phyloP scores from a whole-genome alignment of 2,329 filamentous ascomycete genomes.

The Ceratocystis ficicola region DNA sequence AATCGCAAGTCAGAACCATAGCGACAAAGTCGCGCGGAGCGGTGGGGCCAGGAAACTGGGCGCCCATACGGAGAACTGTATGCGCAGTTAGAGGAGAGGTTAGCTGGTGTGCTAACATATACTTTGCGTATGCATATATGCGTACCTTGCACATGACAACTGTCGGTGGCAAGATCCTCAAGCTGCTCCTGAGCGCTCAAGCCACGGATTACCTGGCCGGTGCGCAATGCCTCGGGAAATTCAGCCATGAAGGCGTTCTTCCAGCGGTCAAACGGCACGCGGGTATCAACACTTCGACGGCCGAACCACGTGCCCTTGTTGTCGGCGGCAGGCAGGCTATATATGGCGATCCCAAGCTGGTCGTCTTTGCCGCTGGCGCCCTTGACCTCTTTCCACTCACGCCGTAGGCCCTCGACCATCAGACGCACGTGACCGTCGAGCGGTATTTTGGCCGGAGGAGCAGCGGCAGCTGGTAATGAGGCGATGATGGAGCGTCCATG shows the following conservation, averaged over 20 bases:
- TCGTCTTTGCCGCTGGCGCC: constrained; percentile 54
- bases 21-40: constrained; percentile 81
- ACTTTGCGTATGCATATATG: not conserved
- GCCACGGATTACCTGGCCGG: constrained; percentile 65
- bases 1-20: constrained; percentile 48
- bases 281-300: constrained; percentile 68
- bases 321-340: constrained; percentile 68
- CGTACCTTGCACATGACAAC: constrained; percentile 17
- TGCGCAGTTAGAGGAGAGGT: constrained; percentile 15
- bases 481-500: constrained; percentile 61
- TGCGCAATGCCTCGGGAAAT: constrained; percentile 57
- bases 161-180: constrained; percentile 42
- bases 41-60: constrained; percentile 81
- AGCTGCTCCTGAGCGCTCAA: constrained; percentile 70
- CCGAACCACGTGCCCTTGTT: constrained; percentile 85
- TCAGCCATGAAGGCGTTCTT: constrained; percentile 64
- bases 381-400: constrained; percentile 80
- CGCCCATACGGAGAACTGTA: constrained; percentile 70
- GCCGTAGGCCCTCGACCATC: constrained; percentile 47
- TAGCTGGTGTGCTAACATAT: not conserved
- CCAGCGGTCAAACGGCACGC: constrained; percentile 65
- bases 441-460: constrained; percentile 34
- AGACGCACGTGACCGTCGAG: constrained; percentile 27
- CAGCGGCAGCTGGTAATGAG: constrained; percentile 52
- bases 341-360: constrained; percentile 62